phyloP scores from a whole-genome alignment of 352 stramenopile genomes.

The Pythium volutum region DNA sequence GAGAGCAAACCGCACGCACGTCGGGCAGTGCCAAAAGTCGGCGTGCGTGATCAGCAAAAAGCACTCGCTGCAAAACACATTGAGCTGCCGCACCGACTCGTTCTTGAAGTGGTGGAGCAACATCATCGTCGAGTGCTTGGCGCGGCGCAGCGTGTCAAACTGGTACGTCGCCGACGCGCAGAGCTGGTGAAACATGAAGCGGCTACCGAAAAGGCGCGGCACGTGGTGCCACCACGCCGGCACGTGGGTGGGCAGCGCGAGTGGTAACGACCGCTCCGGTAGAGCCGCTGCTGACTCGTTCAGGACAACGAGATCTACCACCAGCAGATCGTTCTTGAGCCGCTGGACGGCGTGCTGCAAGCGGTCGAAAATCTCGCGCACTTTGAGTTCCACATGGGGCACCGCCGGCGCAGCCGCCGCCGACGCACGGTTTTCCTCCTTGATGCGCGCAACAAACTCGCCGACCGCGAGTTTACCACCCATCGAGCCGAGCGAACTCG shows the following conservation, averaged over 20 bases:
- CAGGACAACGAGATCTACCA: constrained; percentile 55
- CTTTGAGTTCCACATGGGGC: constrained; percentile 50
- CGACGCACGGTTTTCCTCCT: constrained; percentile 38
- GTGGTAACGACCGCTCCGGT: constrained; percentile 6
- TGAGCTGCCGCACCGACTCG: constrained; percentile 59
- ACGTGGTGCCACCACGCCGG: constrained; percentile 55
- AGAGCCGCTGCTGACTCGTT: background rate
- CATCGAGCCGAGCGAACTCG: constrained; percentile 30
- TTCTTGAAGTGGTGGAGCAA: constrained; percentile 86
- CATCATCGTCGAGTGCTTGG: constrained; percentile 90
- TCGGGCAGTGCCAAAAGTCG: constrained; percentile 58
- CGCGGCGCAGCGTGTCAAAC: constrained; percentile 83
- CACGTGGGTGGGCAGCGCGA: constrained; percentile 37
- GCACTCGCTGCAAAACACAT: constrained; percentile 78
- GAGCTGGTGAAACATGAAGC: constrained; percentile 88
- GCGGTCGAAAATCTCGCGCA: constrained; percentile 67
- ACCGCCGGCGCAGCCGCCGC: background rate
- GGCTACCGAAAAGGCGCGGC: constrained; percentile 77
- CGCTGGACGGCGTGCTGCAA: constrained; percentile 57
- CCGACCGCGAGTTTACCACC: constrained; percentile 44
- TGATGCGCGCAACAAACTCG: constrained; percentile 38
- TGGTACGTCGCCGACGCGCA: constrained; percentile 76
- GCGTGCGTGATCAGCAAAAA: constrained; percentile 73
- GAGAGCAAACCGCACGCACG: constrained; percentile 55
- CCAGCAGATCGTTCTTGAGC: constrained; percentile 77